A percentile compares a stretch with the other conserved stretches of the same genome.
Conservation (phyloP, 495 filamentous ascomycete species). For the Aspergillus nidulans region DNA sequence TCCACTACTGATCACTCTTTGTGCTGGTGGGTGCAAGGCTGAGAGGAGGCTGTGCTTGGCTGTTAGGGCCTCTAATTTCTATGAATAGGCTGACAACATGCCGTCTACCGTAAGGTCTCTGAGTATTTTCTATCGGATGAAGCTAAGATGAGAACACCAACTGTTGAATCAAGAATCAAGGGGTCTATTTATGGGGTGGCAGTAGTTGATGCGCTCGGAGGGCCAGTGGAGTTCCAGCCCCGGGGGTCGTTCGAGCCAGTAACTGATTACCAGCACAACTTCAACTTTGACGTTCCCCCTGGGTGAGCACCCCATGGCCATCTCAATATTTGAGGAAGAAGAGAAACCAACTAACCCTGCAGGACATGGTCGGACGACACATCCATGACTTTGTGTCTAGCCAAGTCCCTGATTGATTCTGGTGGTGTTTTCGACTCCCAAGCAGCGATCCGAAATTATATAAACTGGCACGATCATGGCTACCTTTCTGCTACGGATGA, state of each 20-base stretch:
- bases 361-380: slow-evolving; percentile 36
- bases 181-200: slow-evolving; percentile 45
- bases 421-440: slow-evolving; percentile 24
- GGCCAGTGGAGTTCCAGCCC: slow-evolving; percentile 37
- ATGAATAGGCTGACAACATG: too few species aligned
- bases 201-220: slow-evolving; percentile 46
- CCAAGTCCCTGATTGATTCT: slow-evolving; percentile 34
- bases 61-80: too few species aligned
- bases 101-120: too few species aligned
- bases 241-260: slow-evolving; percentile 37
- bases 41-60: too few species aligned
- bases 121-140: too few species aligned
- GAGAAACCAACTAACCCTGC: not conserved
- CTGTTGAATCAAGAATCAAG: not conserved
- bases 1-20: too few species aligned
- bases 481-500: not conserved
- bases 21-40: too few species aligned
- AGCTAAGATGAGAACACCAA: not conserved
- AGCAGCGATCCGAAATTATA: slow-evolving; percentile 30
- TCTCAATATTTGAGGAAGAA: not conserved
- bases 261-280: slow-evolving; percentile 15
- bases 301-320: not conserved
- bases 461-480: slow-evolving; percentile 28
- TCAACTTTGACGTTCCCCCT: not conserved
- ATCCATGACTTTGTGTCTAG: slow-evolving; percentile 44